These are phyloP conservation scores for sorghum (Sorghum bicolor) DNA, from an alignment of 176 grass and related monocot genomes.

Conservation along the genomic window Sorghum_bicolor_NCBIv3 NC_012871.2:61290001-61290500, in stretches of 20 bases:
- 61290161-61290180: not conserved
- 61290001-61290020: not conserved
- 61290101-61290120: not conserved
- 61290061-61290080: not conserved
- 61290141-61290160: not conserved
- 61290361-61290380: slow-evolving; percentile 4
- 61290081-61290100: not conserved
- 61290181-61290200: not conserved
- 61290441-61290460: not conserved
- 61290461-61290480: slow-evolving; percentile 12
- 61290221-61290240: not conserved
- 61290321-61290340: not conserved
- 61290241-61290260: not conserved
- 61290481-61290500: not conserved
- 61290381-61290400: slow-evolving; percentile 25
- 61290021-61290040: not conserved
- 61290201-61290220: not conserved
- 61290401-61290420: not conserved
- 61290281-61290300: slow-evolving; percentile 18
- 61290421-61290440: slow-evolving; percentile 30
- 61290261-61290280: not conserved
- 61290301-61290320: not conserved
- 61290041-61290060: not conserved
- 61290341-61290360: slow-evolving; percentile 48
- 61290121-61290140: not conserved